A percentile compares a stretch with the other conserved stretches of the same genome.
phyloP scores from a whole-genome alignment of 257 asterid species.

The Coffea canephora region DNA sequence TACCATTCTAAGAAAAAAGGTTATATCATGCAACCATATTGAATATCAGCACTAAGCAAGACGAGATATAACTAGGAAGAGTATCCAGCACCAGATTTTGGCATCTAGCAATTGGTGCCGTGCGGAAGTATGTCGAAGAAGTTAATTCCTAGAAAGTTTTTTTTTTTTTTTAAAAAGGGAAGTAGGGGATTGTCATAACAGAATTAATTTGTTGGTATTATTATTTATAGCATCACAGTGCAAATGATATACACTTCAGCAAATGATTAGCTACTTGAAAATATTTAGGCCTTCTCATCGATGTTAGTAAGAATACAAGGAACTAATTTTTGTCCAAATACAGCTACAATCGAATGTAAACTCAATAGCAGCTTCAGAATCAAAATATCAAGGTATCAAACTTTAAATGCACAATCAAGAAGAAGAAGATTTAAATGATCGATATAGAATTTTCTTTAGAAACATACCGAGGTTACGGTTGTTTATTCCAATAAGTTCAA shows the following conservation, averaged over 20 bases:
- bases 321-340: too few species aligned
- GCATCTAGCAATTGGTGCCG: not conserved
- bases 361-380: not conserved
- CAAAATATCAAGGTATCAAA: not conserved
- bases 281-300: not conserved
- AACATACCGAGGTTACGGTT: slow-evolving; percentile 75
- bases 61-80: not conserved
- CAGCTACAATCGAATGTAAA: not conserved
- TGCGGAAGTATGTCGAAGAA: not conserved
- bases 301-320: not conserved
- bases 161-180: too few species aligned
- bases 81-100: not conserved
- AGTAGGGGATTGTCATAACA: not conserved
- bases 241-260: too few species aligned
- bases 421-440: too few species aligned
- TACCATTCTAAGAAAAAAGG: not conserved
- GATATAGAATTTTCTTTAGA: not conserved
- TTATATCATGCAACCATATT: not conserved
- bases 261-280: not conserved
- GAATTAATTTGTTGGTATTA: too few species aligned
- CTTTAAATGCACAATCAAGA: not conserved
- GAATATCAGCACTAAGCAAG: not conserved
- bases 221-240: too few species aligned
- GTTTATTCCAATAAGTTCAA: slow-evolving; percentile 85
- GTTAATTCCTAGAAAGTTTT: not conserved